Evolutionary conservation across 2,329 filamentous ascomycete genomes (phyloP), one percentile per base, ranked within the genome.

Genomic region (Fusarium papillatum): DNA sequence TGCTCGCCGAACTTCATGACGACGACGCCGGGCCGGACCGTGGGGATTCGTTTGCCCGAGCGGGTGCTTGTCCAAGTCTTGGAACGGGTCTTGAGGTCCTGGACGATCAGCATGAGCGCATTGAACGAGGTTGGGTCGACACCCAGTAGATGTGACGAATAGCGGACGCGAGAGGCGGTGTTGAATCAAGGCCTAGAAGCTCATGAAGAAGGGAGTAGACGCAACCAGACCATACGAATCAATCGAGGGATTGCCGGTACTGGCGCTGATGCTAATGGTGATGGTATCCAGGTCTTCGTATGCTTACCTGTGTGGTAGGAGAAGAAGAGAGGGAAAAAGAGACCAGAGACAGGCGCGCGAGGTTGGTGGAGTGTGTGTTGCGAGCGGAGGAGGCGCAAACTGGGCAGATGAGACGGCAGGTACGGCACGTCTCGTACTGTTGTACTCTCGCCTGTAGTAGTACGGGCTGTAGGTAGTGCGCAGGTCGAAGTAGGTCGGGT

Each of bases 1-100:
- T 99, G 96, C 86, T 98, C 95, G 84, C 97, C 97, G 89, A 98
- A 99, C 90, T 93, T 93, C 91, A 93, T 93, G 87, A 90, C 87
- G 86, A 91, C 83, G 75, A 88, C 83, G 71, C 90, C 89, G 55
- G 89, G 90, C 39, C 82, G 82, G 75, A 86, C 83, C 76, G 80
- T 83, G 80, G 82, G 84, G 43, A 48, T 72, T 9, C 16, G 61
- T 62, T 63, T 78, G 66, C 76, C 76, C 64, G 71, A 67, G 77
- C 80, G 82, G 69, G 80, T 81, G 70, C 83, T 81, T 77, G 84
- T 83, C 85, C 87, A 88, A 75, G 81, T 81, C 77, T 80, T 84
- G 75, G 82, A 81, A 78, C 81, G 84, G 73, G 84, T 86, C 78
- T 85, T 86, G 69, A 88, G 83, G 81, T 89, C 87, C 82, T 88